These are phyloP conservation scores for Lophium mytilinum DNA, from an alignment of 495 filamentous ascomycete genomes.

Conservation along the genomic window DNA sequence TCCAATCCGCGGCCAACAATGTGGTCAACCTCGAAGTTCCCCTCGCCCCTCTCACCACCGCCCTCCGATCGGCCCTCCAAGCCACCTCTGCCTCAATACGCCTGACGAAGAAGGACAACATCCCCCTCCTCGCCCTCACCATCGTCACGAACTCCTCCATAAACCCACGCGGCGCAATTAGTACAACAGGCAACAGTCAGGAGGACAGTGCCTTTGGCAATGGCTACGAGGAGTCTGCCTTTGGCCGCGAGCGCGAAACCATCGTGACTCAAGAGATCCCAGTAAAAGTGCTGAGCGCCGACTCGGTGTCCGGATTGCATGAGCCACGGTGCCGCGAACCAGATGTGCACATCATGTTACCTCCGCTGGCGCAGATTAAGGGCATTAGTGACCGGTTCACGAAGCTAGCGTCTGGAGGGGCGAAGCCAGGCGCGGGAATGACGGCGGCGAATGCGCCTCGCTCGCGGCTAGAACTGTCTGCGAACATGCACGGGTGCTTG, in stretches of 20 bases:
- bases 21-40: conserved; percentile 94
- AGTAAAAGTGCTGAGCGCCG: conserved; percentile 74
- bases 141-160: conserved; percentile 43
- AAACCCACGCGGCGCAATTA: conserved; percentile 16
- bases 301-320: conserved; percentile 73
- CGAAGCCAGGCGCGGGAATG: conserved; percentile 2
- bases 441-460: conserved; percentile 23
- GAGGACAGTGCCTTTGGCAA: conserved; percentile 16
- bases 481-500: conserved; percentile 86
- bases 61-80: conserved; percentile 73
- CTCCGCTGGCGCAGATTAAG: conserved; percentile 74
- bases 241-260: conserved; percentile 61
- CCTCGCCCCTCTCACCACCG: conserved; percentile 67
- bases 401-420: conserved; percentile 49
- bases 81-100: conserved; percentile 73
- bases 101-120: conserved; percentile 81
- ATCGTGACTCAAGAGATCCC: conserved; percentile 93
- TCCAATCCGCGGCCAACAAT: conserved; percentile 77
- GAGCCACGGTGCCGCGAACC: conserved; percentile 86
- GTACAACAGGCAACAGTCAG: conserved; percentile 9
- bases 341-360: conserved; percentile 88
- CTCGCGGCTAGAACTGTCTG: conserved; percentile 70
- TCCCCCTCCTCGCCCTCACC: conserved; percentile 77
- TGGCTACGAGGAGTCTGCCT: conserved; percentile 33
- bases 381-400: conserved; percentile 90